Percentiles rank a stretch among this genome's conserved stretches.
Evolutionary conservation across 2,329 filamentous ascomycete genomes (phyloP).

Genomic region (Diaporthe velutina): DNA sequence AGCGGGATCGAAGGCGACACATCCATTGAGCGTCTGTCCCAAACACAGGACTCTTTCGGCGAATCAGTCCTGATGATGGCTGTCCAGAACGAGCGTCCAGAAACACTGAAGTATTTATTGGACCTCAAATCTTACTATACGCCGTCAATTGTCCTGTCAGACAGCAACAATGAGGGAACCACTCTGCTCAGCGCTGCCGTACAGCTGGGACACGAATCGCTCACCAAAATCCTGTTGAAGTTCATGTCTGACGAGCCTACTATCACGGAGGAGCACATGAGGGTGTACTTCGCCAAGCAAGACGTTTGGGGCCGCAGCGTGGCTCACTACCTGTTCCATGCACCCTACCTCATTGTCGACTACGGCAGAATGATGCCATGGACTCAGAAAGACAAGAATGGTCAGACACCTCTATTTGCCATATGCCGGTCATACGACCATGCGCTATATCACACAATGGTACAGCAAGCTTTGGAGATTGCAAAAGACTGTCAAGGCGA

Average conservation of each 20-base stretch:
- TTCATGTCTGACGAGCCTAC: constrained; percentile 69
- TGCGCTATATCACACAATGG: constrained; percentile 87
- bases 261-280: constrained; percentile 67
- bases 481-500: constrained; percentile 83
- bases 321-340: constrained; percentile 96
- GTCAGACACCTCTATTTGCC: constrained; percentile 97
- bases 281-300: constrained; percentile 78
- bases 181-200: constrained; percentile 91
- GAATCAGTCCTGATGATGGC: constrained; percentile 93
- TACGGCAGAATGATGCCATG: constrained; percentile 87
- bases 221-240: constrained; percentile 81
- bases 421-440: constrained; percentile 97
- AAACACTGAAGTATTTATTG: constrained; percentile 83
- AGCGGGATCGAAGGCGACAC: constrained; percentile 87
- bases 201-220: constrained; percentile 81
- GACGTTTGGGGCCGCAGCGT: constrained; percentile 89
- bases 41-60: constrained; percentile 77
- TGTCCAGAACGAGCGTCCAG: constrained; percentile 77
- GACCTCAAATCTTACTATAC: constrained; percentile 83
- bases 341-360: constrained; percentile 81
- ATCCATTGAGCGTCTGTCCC: constrained; percentile 82
- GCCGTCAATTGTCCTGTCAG: constrained; percentile 77
- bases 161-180: constrained; percentile 90
- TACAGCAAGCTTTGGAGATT: constrained; percentile 81
- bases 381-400: constrained; percentile 93